Conservation (phyloP, 2,329 filamentous ascomycete species). For the Aspergillus sp. region DNA sequence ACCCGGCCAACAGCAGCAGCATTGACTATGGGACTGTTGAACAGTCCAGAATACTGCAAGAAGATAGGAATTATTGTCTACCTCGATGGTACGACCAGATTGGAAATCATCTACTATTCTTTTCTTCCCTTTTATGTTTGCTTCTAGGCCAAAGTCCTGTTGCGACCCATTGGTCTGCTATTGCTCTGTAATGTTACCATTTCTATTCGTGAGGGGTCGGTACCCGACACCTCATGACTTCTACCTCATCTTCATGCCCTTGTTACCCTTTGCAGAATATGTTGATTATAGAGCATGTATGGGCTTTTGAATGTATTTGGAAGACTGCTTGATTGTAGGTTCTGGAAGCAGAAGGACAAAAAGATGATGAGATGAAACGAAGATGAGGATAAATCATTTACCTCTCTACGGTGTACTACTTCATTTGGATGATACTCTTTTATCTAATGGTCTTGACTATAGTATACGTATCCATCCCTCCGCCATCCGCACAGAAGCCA, state of each 20-base stretch:
- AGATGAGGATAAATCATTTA: background rate
- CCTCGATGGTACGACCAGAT: slow-evolving; percentile 3
- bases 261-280: slow-evolving; percentile 12
- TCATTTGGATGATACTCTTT: slow-evolving; percentile 2
- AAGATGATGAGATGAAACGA: slow-evolving; percentile 7
- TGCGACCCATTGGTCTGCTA: background rate
- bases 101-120: background rate
- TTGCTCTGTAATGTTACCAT: slow-evolving; percentile 16
- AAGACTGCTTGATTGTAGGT: slow-evolving; percentile 16
- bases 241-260: background rate
- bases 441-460: slow-evolving; percentile 10
- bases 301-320: slow-evolving; percentile 14
- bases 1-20: background rate
- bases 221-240: background rate
- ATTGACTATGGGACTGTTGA: background rate
- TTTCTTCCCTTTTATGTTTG: background rate
- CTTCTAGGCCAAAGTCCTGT: slow-evolving; percentile 3
- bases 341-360: slow-evolving; percentile 1
- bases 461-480: background rate
- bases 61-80: background rate
- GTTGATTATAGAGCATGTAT: slow-evolving; percentile 23
- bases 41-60: background rate
- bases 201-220: background rate
- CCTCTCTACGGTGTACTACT: background rate
- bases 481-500: background rate